Conservation (phyloP, 371 early-diverging fungal genomes). For the Globomyces sp. region DNA sequence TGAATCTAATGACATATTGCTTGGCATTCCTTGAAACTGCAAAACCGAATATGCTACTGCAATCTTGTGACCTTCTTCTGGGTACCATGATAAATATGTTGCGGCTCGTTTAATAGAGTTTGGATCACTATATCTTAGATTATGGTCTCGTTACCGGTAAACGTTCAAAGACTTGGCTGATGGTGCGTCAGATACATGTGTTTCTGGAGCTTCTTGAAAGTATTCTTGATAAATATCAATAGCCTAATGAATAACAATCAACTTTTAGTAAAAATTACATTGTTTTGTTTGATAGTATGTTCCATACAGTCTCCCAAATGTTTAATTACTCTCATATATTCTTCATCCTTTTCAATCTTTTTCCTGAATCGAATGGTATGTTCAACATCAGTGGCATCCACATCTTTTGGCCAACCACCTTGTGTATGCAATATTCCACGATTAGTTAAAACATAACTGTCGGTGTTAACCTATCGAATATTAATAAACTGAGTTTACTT, state of each 20-base stretch:
- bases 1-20: conserved; percentile 48
- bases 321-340: conserved; percentile 50
- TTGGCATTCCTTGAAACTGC: conserved; percentile 50
- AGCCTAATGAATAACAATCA: conserved; percentile 22
- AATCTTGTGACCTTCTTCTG: conserved; percentile 57
- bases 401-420: conserved; percentile 64
- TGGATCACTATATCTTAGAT: conserved; percentile 44
- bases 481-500: conserved; percentile 31
- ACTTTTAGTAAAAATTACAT: conserved; percentile 11
- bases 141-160: conserved; percentile 35
- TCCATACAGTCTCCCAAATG: conserved; percentile 50
- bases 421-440: conserved; percentile 52
- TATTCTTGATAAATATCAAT: conserved; percentile 63
- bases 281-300: conserved; percentile 59
- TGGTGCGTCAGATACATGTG: conserved; percentile 41
- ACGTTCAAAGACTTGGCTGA: conserved; percentile 53
- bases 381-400: conserved; percentile 55
- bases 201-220: conserved; percentile 46
- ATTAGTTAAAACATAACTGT: conserved; percentile 42
- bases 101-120: conserved; percentile 50
- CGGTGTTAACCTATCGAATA: conserved; percentile 52
- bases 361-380: conserved; percentile 58
- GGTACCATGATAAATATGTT: conserved; percentile 54
- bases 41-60: conserved; percentile 57
- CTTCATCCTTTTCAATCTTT: conserved; percentile 63